A percentile compares a stretch with the other conserved stretches of the same genome.
phyloP scores from a whole-genome alignment of 352 stramenopile species.

The Phytophthora pisi region DNA sequence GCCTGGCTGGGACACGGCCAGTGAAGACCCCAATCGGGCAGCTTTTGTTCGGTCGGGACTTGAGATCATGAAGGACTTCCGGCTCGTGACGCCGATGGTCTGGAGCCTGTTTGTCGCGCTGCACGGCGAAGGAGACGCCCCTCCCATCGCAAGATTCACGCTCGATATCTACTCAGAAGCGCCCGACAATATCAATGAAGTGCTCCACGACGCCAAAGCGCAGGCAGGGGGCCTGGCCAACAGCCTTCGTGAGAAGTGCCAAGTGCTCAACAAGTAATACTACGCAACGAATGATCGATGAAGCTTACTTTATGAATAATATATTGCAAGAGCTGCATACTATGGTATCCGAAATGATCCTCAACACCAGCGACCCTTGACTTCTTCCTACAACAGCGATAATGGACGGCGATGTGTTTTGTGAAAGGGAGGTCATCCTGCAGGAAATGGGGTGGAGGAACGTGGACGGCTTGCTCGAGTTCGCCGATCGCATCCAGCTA shows the following conservation, averaged over 20 bases:
- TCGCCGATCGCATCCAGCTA: neutral
- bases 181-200: conserved; percentile 34
- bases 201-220: conserved; percentile 36
- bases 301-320: neutral
- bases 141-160: conserved; percentile 41
- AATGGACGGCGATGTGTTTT: neutral
- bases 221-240: conserved; percentile 39
- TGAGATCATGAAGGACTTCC: conserved; percentile 60
- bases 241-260: conserved; percentile 50
- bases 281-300: neutral
- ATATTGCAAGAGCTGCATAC: neutral
- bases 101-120: conserved; percentile 72
- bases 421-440: neutral
- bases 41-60: conserved; percentile 52
- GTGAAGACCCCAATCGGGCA: conserved; percentile 38
- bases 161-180: conserved; percentile 42
- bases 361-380: too few species aligned
- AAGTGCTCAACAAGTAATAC: conserved; percentile 24
- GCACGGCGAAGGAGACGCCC: conserved; percentile 54
- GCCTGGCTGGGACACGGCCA: conserved; percentile 18
- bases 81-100: conserved; percentile 77
- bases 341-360: too few species aligned
- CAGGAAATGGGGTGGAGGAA: neutral
- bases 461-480: neutral
- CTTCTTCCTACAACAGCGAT: neutral